These are phyloP conservation scores for Neurospora crassa DNA, from an alignment of 2,329 filamentous ascomycete genomes.

Conservation along the genomic window DNA sequence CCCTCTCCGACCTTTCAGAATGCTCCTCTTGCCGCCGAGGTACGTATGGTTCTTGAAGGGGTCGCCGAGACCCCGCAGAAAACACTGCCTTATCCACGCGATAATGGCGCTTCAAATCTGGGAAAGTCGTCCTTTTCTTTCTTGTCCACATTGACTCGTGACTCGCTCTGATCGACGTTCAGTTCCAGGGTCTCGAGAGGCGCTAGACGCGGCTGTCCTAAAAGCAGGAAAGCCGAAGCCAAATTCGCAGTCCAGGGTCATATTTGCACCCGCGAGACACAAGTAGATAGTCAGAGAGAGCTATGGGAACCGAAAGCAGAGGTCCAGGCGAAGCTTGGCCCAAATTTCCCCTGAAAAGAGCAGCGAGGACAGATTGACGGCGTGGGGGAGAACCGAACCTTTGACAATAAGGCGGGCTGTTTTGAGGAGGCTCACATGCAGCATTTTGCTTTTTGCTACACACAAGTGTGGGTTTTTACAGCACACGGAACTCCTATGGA, in stretches of 20 bases:
- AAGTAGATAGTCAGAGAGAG: background rate
- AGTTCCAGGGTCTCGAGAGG: background rate
- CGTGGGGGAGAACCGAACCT: background rate
- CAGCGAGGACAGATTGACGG: background rate
- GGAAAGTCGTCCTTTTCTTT: background rate
- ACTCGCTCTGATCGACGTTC: background rate
- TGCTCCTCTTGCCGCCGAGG: conserved; percentile 31
- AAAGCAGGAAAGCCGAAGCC: background rate
- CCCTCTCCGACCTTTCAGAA: conserved; percentile 30
- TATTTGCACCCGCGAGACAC: background rate
- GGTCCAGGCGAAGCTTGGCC: background rate
- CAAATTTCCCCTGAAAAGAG: background rate
- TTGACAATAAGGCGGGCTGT: background rate
- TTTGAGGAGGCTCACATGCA: background rate
- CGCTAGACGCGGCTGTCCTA: background rate
- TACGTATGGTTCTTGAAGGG: conserved; percentile 3
- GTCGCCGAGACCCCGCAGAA: background rate
- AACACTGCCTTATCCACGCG: background rate
- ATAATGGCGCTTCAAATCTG: background rate
- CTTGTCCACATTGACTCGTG: background rate
- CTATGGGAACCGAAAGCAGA: background rate
- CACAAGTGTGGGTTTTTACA: background rate
- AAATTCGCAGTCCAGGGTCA: background rate
- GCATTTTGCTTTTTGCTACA: background rate
- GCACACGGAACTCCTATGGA: background rate